These are phyloP conservation scores for Clarireedia homoeocarpa DNA, from an alignment of 2,329 filamentous ascomycete species.

Conservation along the genomic window DNA sequence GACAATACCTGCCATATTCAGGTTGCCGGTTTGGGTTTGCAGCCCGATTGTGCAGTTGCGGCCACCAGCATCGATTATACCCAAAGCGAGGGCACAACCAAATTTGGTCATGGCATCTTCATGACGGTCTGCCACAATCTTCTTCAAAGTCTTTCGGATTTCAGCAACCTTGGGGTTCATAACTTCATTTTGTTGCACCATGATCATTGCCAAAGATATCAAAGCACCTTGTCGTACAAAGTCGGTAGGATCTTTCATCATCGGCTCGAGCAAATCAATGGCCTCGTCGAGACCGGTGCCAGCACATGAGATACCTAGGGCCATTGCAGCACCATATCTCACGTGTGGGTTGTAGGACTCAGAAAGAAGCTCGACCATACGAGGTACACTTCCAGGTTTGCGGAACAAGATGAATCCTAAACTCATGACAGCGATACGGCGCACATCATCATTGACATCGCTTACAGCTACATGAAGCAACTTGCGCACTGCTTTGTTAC, in stretches of 20 bases:
- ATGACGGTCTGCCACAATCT: constrained; percentile 88
- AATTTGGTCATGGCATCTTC: constrained; percentile 99
- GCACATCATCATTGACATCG: constrained; percentile 96
- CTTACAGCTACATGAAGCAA: constrained; percentile 93
- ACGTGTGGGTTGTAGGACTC: constrained; percentile 99
- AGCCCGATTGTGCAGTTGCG: constrained; percentile 97
- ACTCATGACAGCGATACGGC: constrained; percentile 93
- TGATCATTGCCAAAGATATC: constrained; percentile 92
- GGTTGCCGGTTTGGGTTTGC: constrained; percentile 94
- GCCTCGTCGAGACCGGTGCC: constrained; percentile 94
- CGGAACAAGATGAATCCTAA: constrained; percentile 97
- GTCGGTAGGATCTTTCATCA: constrained; percentile 99
- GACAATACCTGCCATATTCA: constrained; percentile 97
- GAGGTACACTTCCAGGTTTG: constrained; percentile 91
- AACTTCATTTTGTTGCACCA: constrained; percentile 97
- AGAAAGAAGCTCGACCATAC: constrained; percentile 96
- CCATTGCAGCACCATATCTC: constrained; percentile 96
- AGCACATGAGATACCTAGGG: constrained; percentile 93
- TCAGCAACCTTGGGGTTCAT: constrained; percentile 95
- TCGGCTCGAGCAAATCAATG: constrained; percentile 92
- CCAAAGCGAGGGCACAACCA: constrained; percentile 84
- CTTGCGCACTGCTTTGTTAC: constrained; percentile 97
- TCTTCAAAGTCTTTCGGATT: constrained; percentile 88
- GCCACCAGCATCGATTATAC: constrained; percentile 95
- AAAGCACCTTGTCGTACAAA: constrained; percentile 95